Base-by-base conservation (phyloP, 208 protist species). In the Spongospora subterranea region DNA sequence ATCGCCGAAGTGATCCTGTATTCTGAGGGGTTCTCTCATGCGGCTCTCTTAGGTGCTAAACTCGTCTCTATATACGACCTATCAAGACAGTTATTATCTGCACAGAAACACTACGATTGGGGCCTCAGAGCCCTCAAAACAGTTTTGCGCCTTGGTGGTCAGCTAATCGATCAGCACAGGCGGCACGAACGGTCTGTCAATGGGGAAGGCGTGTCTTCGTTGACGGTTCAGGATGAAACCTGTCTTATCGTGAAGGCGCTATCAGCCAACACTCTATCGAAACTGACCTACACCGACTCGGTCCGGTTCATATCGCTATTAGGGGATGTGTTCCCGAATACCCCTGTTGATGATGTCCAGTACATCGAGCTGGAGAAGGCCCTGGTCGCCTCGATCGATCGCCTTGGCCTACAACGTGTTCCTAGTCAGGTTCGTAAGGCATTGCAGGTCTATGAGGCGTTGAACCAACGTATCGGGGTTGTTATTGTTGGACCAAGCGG, bases 81-180 rank as follows among this genome's bases (percentile, higher is more conserved):
- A 0, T 95, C 94, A 35, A 95, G 95, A 89, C 97, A 98, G 93
- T 95, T 99, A 0, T 95, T 99, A 17, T 98, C 97, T 1, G 93
- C 95, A 64, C 97, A 99, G 94, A 97, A 98, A 92, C 98, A 99
- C 94, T 99, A 99, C 93, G 98, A 99, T 93, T 99, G 98, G 98
- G 98, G 98, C 35, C 95, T 99, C 88, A 97, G 98, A 89, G 95
- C 98, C 0, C 96, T 99, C 94, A 99, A 99, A 94, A 96, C 97
- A 65, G 96, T 99, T 20, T 88, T 92, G 38, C 6, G 24, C 24
- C 6, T 24, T 6, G 50, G 13, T 24, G 50, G 13, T 24, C 95
- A 95, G 24, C 93, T 98, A 24, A 96, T 95, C 88, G 98, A 97
- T 46, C 94, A 95, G 66, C 95, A 98, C 46, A 96, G 98, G 71